Evolutionary conservation across 2,329 filamentous ascomycete species (phyloP).

Genomic region (Sporothrix schenckii): DNA sequence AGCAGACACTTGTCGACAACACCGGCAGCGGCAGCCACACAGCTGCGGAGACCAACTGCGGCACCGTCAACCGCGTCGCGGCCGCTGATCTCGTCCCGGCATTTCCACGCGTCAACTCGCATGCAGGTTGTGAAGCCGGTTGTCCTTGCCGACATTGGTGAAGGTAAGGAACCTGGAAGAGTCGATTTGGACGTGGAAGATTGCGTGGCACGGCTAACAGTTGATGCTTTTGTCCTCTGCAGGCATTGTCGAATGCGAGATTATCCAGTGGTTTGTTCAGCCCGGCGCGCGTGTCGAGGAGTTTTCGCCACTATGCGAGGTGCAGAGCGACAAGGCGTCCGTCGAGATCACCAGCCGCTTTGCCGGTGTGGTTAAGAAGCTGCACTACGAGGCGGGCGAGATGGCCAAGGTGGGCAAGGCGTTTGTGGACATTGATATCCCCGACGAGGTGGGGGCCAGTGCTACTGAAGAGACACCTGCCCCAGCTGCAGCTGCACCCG

Average conservation of each 20-base stretch:
- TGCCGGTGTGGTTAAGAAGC: slow-evolving; percentile 90
- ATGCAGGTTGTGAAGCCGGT: slow-evolving; percentile 73
- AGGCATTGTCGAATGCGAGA: slow-evolving; percentile 98
- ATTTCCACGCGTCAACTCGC: slow-evolving; percentile 56
- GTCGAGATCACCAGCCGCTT: slow-evolving; percentile 94
- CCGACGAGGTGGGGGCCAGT: slow-evolving; percentile 64
- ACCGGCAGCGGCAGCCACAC: background rate
- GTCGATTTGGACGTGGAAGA: slow-evolving; percentile 38
- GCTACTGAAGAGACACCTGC: slow-evolving; percentile 32
- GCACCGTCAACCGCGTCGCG: background rate
- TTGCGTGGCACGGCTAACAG: background rate
- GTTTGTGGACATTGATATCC: slow-evolving; percentile 91
- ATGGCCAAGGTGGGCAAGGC: slow-evolving; percentile 96
- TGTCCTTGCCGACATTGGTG: slow-evolving; percentile 80
- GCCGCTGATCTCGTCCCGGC: slow-evolving; percentile 41
- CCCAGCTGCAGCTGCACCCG: slow-evolving; percentile 19
- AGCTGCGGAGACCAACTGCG: slow-evolving; percentile 10
- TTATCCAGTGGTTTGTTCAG: slow-evolving; percentile 99
- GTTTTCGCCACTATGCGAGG: slow-evolving; percentile 96
- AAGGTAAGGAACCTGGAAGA: slow-evolving; percentile 56
- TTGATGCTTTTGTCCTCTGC: slow-evolving; percentile 6
- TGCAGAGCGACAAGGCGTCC: slow-evolving; percentile 94
- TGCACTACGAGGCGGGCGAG: slow-evolving; percentile 93
- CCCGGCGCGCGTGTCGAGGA: slow-evolving; percentile 94
- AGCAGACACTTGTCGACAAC: slow-evolving; percentile 3